These are phyloP conservation scores for Lagenidium giganteum DNA, from an alignment of 352 stramenopile genomes.

Conservation along the genomic window DNA sequence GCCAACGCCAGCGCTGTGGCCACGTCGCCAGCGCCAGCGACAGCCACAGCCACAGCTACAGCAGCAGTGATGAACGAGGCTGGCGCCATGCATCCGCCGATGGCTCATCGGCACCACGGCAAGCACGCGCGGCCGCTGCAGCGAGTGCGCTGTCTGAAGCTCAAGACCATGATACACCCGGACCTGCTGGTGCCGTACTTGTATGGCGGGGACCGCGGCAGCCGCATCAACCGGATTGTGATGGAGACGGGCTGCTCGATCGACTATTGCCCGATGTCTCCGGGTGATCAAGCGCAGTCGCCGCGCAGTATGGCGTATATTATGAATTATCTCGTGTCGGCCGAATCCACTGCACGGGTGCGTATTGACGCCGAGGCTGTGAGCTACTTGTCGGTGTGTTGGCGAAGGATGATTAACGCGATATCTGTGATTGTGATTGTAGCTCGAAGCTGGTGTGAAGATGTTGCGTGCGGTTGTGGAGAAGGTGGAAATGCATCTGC, in stretches of 20 bases:
- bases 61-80: no score
- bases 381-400: no score
- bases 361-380: no score
- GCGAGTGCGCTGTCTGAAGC: conserved; percentile 51
- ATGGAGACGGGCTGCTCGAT: conserved; percentile 41
- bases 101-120: no score
- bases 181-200: conserved; percentile 55
- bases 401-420: neutral
- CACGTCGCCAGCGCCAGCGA: no score
- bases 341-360: conserved; percentile 28
- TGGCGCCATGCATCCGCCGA: no score
- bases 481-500: conserved; percentile 39
- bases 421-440: neutral
- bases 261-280: conserved; percentile 59
- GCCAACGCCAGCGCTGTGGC: no score
- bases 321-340: conserved; percentile 61
- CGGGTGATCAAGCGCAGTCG: conserved; percentile 33
- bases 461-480: conserved; percentile 41
- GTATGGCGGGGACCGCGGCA: conserved; percentile 40
- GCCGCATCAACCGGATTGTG: conserved; percentile 50
- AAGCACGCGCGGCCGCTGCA: conserved; percentile 28
- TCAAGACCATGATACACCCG: conserved; percentile 42
- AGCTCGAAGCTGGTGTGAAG: conserved; percentile 39
- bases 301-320: conserved; percentile 23
- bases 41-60: no score